phyloP scores from a whole-genome alignment of 768 basidiomycete species.

The Myochromella boudieri region DNA sequence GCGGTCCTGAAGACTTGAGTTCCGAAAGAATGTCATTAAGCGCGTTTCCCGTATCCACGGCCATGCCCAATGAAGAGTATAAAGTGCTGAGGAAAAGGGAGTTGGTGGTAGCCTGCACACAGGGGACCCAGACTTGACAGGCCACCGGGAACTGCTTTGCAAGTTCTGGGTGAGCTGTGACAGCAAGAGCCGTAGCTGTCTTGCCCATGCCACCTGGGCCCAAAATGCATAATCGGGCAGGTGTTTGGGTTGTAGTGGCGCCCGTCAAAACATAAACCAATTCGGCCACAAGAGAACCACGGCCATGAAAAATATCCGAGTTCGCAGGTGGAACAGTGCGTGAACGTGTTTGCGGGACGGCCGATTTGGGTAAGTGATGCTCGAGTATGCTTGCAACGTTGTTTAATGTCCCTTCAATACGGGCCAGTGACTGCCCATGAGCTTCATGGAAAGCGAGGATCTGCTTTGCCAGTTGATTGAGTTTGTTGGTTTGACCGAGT shows the following conservation, averaged over 20 bases:
- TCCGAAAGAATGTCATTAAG: constrained; percentile 16
- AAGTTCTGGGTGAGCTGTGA: constrained; percentile 23
- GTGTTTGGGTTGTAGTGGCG: background rate
- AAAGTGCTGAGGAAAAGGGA: constrained; percentile 23
- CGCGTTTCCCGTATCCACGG: constrained; percentile 11
- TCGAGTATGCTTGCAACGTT: background rate
- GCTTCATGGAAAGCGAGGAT: constrained; percentile 2
- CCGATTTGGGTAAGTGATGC: background rate
- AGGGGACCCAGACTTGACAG: constrained; percentile 27
- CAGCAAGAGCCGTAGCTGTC: constrained; percentile 28
- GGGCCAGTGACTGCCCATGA: background rate
- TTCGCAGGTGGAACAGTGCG: constrained; percentile 12
- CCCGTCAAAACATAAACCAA: constrained; percentile 1
- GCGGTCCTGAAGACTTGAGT: constrained; percentile 12
- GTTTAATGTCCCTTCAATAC: background rate
- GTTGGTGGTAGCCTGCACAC: constrained; percentile 25
- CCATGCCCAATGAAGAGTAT: constrained; percentile 18
- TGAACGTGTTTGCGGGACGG: constrained; percentile 14
- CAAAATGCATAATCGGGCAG: constrained; percentile 23
- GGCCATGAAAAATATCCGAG: constrained; percentile 20
- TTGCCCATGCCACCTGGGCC: constrained; percentile 34
- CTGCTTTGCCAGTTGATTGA: constrained; percentile 2
- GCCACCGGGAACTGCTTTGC: constrained; percentile 12
- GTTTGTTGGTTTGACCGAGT: background rate
- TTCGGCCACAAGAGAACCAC: constrained; percentile 17